phyloP scores from a whole-genome alignment of 2,329 filamentous ascomycete genomes.

The Neopestalotiopsis sp. region DNA sequence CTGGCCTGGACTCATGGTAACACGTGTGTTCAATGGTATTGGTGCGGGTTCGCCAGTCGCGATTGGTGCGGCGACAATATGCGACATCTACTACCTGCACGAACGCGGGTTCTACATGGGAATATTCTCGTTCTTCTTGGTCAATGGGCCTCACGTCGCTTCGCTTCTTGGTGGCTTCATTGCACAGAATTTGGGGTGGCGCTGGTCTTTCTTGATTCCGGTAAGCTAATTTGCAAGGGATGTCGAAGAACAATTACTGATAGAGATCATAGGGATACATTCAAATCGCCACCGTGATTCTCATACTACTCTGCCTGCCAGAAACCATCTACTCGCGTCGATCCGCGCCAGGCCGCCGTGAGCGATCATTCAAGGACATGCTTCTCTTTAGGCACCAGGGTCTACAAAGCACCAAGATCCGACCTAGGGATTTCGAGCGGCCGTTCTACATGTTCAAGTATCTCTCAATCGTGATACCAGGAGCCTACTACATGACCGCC shows the following conservation, averaged over 20 bases:
- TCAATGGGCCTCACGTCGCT: conserved; percentile 28
- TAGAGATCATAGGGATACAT: conserved; percentile 21
- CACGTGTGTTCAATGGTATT: conserved; percentile 29
- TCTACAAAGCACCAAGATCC: conserved; percentile 10
- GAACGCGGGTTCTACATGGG: conserved; percentile 33
- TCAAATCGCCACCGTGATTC: conserved; percentile 28
- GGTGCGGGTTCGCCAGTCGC: conserved; percentile 23
- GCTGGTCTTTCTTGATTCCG: conserved; percentile 33
- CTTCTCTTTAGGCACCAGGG: neutral
- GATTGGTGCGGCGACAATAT: conserved; percentile 28
- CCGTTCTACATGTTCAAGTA: conserved; percentile 32
- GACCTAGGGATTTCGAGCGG: conserved; percentile 24
- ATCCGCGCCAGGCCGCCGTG: neutral
- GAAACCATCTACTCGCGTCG: conserved; percentile 33
- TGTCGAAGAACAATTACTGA: neutral
- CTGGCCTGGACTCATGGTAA: conserved; percentile 28
- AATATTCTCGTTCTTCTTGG: conserved; percentile 29
- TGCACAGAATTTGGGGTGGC: conserved; percentile 33
- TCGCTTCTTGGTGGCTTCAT: conserved; percentile 35
- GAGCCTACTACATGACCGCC: conserved; percentile 29
- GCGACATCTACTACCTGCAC: conserved; percentile 30
- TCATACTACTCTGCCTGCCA: conserved; percentile 32
- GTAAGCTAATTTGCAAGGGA: conserved; percentile 3
- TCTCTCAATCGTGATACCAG: conserved; percentile 27
- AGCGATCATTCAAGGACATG: conserved; percentile 7